Conservation (phyloP, 495 filamentous ascomycete species). For the Antarctomyces pellizariae region DNA sequence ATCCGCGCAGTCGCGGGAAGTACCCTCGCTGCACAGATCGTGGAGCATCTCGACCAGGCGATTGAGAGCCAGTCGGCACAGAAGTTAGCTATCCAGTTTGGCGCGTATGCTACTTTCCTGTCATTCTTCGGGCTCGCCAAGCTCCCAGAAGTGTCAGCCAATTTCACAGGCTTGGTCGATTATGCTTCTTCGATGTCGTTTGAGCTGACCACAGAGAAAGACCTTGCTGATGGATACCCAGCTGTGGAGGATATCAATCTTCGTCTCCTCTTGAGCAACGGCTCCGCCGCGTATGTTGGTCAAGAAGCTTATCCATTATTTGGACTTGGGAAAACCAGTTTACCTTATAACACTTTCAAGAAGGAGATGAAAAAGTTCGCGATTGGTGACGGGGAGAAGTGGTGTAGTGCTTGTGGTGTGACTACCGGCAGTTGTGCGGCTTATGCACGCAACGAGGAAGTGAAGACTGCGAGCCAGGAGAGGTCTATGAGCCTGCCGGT, state of each 20-base stretch:
- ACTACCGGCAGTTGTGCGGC: constrained; percentile 31
- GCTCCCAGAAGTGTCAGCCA: constrained; percentile 25
- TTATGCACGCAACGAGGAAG: constrained; percentile 5
- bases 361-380: constrained; percentile 34
- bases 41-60: constrained; percentile 35
- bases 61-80: constrained; percentile 25
- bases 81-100: constrained; percentile 43
- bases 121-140: constrained; percentile 50
- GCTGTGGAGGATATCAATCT: constrained; percentile 35
- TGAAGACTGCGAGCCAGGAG: not conserved
- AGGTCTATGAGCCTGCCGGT: constrained; percentile 20
- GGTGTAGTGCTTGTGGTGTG: constrained; percentile 49
- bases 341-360: constrained; percentile 41
- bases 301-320: constrained; percentile 44
- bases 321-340: constrained; percentile 22
- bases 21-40: constrained; percentile 39
- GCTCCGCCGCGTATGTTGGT: constrained; percentile 27
- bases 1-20: constrained; percentile 28
- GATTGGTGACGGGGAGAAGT: constrained; percentile 31
- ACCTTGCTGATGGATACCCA: constrained; percentile 22
- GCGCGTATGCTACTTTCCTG: constrained; percentile 44
- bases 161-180: constrained; percentile 48
- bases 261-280: constrained; percentile 58
- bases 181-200: constrained; percentile 47
- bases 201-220: constrained; percentile 45